Conservation (phyloP, 2,329 filamentous ascomycete species). For the Ceratocystis variospora region DNA sequence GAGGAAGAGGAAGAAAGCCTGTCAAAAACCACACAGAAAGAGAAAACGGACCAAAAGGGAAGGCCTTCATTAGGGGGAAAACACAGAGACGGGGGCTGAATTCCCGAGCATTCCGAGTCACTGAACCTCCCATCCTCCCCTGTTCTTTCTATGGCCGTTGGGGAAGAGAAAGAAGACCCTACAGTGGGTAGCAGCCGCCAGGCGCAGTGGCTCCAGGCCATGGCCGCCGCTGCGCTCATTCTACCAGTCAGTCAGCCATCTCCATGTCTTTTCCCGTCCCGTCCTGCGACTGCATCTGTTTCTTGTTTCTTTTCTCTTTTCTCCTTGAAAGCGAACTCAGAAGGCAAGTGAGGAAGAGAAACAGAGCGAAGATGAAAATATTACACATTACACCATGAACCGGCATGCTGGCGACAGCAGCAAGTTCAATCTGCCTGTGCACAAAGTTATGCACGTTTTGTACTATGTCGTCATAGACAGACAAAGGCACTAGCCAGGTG, state of each 20-base stretch:
- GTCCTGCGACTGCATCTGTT: neutral
- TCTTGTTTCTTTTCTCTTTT: slow-evolving; percentile 3
- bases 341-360: no score
- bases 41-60: slow-evolving; percentile 9
- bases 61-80: neutral
- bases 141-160: neutral
- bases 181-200: neutral
- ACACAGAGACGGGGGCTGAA: slow-evolving; percentile 9
- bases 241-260: neutral
- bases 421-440: neutral
- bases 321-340: neutral
- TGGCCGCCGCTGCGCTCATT: no score
- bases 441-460: neutral
- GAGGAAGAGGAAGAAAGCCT: neutral
- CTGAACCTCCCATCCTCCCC: neutral
- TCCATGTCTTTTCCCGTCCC: neutral
- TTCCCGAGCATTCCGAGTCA: slow-evolving; percentile 12
- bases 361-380: neutral
- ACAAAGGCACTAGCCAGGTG: neutral
- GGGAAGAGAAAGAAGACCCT: neutral
- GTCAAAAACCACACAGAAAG: neutral
- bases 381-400: neutral
- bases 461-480: neutral
- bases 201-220: no score
- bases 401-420: no score